phyloP scores from a whole-genome alignment of 2,329 filamentous ascomycete genomes.

The Pyrenophora teres region DNA sequence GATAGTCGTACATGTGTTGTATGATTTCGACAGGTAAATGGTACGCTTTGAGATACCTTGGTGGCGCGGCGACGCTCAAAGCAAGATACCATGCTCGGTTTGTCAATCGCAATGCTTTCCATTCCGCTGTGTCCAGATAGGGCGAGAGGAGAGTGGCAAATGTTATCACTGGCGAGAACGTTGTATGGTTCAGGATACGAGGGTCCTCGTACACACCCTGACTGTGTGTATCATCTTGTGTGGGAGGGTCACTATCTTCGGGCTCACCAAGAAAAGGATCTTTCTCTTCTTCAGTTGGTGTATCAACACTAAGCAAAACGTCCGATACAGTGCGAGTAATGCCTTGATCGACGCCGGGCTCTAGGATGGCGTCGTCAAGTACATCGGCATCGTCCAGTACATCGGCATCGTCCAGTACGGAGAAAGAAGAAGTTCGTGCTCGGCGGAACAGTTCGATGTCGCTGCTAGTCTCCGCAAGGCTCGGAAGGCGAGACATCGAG shows the following conservation, averaged over 20 bases:
- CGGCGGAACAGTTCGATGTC: constrained; percentile 16
- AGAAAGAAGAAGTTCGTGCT: constrained; percentile 29
- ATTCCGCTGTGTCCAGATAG: constrained; percentile 20
- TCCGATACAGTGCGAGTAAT: constrained; percentile 34
- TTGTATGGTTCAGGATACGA: not conserved
- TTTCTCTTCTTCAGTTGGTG: constrained; percentile 26
- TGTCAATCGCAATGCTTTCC: constrained; percentile 38
- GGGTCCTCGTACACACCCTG: too few relatives aligned
- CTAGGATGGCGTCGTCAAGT: constrained; percentile 28
- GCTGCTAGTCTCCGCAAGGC: constrained; percentile 21
- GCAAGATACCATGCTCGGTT: constrained; percentile 44
- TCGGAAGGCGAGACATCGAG: constrained; percentile 26
- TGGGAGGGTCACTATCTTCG: not conserved
- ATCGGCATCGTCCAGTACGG: constrained; percentile 23
- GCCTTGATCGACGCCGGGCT: constrained; percentile 25
- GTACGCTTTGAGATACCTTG: constrained; percentile 32
- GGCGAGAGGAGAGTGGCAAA: constrained; percentile 11
- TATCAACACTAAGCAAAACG: constrained; percentile 28
- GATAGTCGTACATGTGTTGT: constrained; percentile 52
- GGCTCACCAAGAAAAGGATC: constrained; percentile 8
- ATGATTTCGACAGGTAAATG: constrained; percentile 56
- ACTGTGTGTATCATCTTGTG: too few relatives aligned
- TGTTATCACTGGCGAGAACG: not conserved
- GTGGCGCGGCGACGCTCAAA: constrained; percentile 28
- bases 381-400: constrained; percentile 23